These are phyloP conservation scores for Umbelopsis sp. DNA, from an alignment of 192 early-diverging fungal species.

Conservation along the genomic window DNA sequence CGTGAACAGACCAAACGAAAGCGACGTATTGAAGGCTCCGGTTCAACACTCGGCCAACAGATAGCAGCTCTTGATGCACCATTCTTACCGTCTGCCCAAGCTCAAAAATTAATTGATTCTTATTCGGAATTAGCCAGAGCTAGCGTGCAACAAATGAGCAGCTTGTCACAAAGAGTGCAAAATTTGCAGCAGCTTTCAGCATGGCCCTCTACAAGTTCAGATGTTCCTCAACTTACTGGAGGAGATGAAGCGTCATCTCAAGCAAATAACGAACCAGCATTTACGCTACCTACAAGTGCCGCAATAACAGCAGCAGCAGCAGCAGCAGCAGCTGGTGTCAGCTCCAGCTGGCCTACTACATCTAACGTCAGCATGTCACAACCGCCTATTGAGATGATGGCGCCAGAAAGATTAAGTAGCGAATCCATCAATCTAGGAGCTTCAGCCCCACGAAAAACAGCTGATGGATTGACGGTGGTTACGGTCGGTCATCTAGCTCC, in stretches of 20 bases:
- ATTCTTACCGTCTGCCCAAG: conserved; percentile 22
- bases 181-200: conserved; percentile 26
- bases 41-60: not conserved
- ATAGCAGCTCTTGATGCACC: conserved; percentile 1
- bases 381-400: not conserved
- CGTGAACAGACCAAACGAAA: conserved; percentile 3
- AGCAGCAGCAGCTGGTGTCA: no score
- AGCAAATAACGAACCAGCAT: not conserved
- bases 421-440: conserved; percentile 10
- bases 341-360: not conserved
- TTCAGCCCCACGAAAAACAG: conserved; percentile 5
- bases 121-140: conserved; percentile 27
- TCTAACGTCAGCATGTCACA: not conserved
- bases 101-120: conserved; percentile 37
- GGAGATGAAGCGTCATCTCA: not conserved
- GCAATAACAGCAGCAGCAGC: not conserved
- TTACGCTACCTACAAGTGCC: not conserved
- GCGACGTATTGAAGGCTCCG: not conserved
- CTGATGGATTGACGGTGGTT: conserved; percentile 16
- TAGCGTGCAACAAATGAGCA: conserved; percentile 31
- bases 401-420: not conserved
- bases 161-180: conserved; percentile 27
- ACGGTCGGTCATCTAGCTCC: conserved; percentile 32
- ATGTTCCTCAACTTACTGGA: not conserved
- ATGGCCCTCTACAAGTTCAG: conserved; percentile 22